Percentiles rank a stretch among this genome's conserved stretches.
phyloP scores from a whole-genome alignment of 352 stramenopile genomes.

The Phytopythium kandeliae region DNA sequence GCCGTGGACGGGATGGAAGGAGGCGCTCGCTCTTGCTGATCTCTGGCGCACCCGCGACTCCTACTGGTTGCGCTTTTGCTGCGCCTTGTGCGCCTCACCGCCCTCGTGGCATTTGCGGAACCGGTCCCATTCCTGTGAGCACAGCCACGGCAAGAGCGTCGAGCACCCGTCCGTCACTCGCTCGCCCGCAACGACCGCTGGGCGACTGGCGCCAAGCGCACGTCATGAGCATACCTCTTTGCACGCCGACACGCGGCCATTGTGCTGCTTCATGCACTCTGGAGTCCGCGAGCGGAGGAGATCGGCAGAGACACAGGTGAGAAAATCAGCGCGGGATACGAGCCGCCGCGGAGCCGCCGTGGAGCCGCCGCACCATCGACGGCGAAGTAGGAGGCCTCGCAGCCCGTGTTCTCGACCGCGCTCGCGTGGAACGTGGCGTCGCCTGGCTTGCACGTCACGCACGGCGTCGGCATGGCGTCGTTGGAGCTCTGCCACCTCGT shows the following conservation, averaged over 20 bases:
- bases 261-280: slow-evolving; percentile 82
- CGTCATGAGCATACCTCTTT: slow-evolving; percentile 46
- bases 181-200: no score
- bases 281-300: slow-evolving; percentile 3
- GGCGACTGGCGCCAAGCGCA: no score
- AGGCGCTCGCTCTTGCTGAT: no score
- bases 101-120: slow-evolving; percentile 77
- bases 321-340: no score
- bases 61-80: slow-evolving; percentile 11
- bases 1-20: no score
- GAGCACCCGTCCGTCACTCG: no score
- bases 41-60: not conserved
- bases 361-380: slow-evolving; percentile 53
- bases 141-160: not conserved
- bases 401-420: slow-evolving; percentile 65
- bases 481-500: no score
- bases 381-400: slow-evolving; percentile 51
- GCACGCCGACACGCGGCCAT: slow-evolving; percentile 68
- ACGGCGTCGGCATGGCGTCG: slow-evolving; percentile 56
- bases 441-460: slow-evolving; percentile 64
- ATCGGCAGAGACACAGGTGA: no score
- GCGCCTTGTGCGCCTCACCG: slow-evolving; percentile 27
- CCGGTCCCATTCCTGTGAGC: slow-evolving; percentile 49
- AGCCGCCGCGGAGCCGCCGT: no score
- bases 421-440: slow-evolving; percentile 62